A percentile compares a stretch with the other conserved stretches of the same genome.
Conservation (phyloP, 805 yeast species). For the Lipomyces yamanashiensis region DNA sequence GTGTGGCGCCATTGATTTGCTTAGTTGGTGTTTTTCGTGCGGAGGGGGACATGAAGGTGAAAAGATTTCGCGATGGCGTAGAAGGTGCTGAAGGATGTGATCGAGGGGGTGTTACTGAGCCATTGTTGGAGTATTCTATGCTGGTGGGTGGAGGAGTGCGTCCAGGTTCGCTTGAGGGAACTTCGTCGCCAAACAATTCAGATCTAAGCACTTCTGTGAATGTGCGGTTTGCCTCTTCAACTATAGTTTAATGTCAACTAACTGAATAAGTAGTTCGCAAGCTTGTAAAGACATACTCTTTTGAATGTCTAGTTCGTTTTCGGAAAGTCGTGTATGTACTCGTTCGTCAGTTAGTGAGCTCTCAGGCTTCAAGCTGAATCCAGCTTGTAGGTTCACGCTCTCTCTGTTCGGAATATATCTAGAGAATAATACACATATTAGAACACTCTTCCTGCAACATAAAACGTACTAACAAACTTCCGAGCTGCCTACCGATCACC, state of each 20-base stretch:
- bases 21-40: slow-evolving; percentile 52
- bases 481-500: slow-evolving; percentile 20
- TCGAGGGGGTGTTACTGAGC: slow-evolving; percentile 32
- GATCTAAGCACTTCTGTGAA: slow-evolving; percentile 85
- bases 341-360: slow-evolving; percentile 40
- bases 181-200: slow-evolving; percentile 87
- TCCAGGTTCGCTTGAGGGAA: slow-evolving; percentile 52
- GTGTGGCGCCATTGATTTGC: slow-evolving; percentile 24
- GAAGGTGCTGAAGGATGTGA: slow-evolving; percentile 42
- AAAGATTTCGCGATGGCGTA: slow-evolving; percentile 58
- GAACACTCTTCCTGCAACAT: not conserved
- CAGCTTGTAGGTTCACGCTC: slow-evolving; percentile 86
- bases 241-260: slow-evolving; percentile 40
- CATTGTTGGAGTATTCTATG: slow-evolving; percentile 13
- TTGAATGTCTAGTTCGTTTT: slow-evolving; percentile 66
- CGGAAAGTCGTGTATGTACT: slow-evolving; percentile 28
- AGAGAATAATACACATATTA: not conserved
- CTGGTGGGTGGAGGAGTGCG: slow-evolving; percentile 41
- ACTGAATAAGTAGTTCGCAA: not conserved
- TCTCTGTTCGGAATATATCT: slow-evolving; percentile 85
- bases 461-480: not conserved
- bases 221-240: slow-evolving; percentile 83
- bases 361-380: slow-evolving; percentile 62
- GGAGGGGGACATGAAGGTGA: slow-evolving; percentile 74
- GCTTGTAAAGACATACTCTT: slow-evolving; percentile 42